Base-by-base conservation (phyloP, 2,329 filamentous ascomycete genomes). In the Sporothrix pallida region DNA sequence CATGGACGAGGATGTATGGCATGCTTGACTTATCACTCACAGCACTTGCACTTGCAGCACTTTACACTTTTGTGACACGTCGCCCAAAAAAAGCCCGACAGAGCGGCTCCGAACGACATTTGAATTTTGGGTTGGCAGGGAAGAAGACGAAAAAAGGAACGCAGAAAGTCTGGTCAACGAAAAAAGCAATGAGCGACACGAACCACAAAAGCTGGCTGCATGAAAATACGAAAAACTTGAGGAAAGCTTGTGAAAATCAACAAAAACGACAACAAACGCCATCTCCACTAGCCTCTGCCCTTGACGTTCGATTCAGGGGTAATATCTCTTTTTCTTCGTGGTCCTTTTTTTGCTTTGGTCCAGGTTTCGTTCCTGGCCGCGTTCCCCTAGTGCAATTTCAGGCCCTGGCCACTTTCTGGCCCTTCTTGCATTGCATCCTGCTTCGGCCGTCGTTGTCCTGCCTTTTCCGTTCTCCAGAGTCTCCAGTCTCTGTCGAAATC, bases 121-220 rank as follows among this genome's bases (percentile, higher is more conserved):
- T 26, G 3, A 3, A 26, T 26, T 26, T 26, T 26, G 23, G 23
- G 23, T 26, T 26, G 23, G 23, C 23, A 26, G 2, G 17, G 8
- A n/a, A 4, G 8, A 17, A 44, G 31, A 37, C 7, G 31, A 17
- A 13, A 7, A 15, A 20, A 23, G n/a, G n/a, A n/a, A n/a, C n/a
- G n/a, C n/a, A 26, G 23, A 56, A 20, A 2, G 7, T 3, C 52
- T 37, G 31, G 31, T 37, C 31, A 50, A 50, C 48, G 48, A 37
- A 37, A 31, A 60, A 23, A 17, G 37, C n/a, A 65, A 65, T 65
- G 60, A 65, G n/a, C 37, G 37, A 65, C 60, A 46, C 17, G 60
- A 63, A 63, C 37, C 60, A 44, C 60, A 23, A 10, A 10, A 37
- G 31, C 31, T 37, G 31, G 31, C 31, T 37, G 31, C 31, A 37